Conservation (phyloP, 78 protist species). For the Protostelium mycophagum region DNA sequence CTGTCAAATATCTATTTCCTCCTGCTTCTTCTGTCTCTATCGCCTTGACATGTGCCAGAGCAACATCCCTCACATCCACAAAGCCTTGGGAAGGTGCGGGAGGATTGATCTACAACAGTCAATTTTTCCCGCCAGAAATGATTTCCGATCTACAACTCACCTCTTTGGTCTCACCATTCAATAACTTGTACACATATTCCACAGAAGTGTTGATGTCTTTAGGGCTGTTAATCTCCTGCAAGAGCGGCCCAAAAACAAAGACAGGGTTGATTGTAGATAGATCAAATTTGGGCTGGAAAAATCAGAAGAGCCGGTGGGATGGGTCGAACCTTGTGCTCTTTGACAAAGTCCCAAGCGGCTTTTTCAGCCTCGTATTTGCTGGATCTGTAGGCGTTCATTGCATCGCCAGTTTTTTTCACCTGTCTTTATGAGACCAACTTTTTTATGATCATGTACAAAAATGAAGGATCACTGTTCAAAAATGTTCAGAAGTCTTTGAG, state of each 20-base stretch:
- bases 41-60: background rate
- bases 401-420: no score
- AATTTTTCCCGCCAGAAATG: background rate
- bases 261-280: background rate
- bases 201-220: background rate
- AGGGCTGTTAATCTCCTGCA: background rate
- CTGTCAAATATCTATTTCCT: background rate
- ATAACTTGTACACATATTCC: background rate
- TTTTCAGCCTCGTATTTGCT: background rate
- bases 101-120: background rate
- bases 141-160: no score
- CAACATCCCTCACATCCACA: background rate
- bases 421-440: no score
- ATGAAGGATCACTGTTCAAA: no score
- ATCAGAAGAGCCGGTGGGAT: background rate
- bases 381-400: background rate
- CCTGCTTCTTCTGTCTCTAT: background rate
- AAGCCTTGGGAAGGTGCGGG: background rate
- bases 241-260: background rate
- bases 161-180: background rate
- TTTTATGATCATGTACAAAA: no score
- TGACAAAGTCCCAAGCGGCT: background rate
- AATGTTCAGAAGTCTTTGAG: background rate
- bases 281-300: background rate
- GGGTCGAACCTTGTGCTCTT: background rate